Evolutionary conservation across 768 basidiomycete genomes (phyloP).

Genomic region (Auricularia sp.): DNA sequence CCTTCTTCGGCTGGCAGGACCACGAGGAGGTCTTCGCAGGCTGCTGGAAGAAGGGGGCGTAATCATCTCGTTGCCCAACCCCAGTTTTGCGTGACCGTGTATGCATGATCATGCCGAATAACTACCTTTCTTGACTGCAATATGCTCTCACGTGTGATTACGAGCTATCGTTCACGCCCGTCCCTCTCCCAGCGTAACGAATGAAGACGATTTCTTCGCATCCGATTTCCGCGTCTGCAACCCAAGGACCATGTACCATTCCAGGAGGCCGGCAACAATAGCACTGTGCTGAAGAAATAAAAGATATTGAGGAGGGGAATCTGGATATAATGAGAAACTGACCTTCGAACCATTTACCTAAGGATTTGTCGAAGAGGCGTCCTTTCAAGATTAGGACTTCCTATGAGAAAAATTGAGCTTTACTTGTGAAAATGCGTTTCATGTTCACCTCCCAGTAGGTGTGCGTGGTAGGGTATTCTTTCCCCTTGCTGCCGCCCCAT

Average conservation of each 20-base stretch:
- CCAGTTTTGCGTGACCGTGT: too few species aligned
- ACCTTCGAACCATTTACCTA: background rate
- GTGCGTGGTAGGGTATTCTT: background rate
- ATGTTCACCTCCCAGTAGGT: background rate
- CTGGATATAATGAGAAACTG: background rate
- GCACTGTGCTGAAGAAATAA: background rate
- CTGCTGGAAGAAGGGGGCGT: background rate
- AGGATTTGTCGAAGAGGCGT: background rate
- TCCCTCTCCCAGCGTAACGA: background rate
- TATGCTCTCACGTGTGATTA: too few species aligned
- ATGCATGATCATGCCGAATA: too few species aligned
- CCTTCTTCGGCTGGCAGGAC: background rate
- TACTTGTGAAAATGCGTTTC: too few species aligned
- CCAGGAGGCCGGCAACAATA: constrained; percentile 1
- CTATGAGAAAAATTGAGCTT: background rate
- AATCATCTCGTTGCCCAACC: too few species aligned
- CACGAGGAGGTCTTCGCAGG: background rate
- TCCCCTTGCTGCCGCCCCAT: background rate
- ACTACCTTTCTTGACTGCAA: too few species aligned
- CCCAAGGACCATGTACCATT: constrained; percentile 3
- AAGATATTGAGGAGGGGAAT: background rate
- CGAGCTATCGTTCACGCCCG: too few species aligned
- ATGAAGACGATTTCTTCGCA: constrained; percentile 5
- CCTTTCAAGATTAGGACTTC: background rate
- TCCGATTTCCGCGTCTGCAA: background rate